Percentiles rank a stretch among this genome's conserved stretches.
Evolutionary conservation across 768 basidiomycete species (phyloP).

Genomic region (Tulasnella sp.): DNA sequence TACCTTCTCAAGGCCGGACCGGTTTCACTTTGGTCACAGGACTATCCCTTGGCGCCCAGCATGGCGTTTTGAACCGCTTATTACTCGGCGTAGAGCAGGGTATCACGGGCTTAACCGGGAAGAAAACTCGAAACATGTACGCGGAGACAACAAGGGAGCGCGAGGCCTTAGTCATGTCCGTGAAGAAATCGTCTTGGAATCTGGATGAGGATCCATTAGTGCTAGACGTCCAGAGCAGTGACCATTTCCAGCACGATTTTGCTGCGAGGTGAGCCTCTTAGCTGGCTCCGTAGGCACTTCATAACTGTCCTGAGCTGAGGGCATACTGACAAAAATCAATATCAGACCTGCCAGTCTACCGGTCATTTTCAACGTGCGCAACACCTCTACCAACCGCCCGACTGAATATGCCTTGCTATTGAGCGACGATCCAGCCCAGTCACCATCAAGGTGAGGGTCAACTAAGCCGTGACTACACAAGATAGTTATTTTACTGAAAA

Average conservation of each 20-base stretch:
- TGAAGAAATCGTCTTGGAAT: constrained; percentile 66
- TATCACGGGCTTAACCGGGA: constrained; percentile 31
- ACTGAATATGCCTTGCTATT: constrained; percentile 49
- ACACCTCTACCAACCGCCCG: constrained; percentile 55
- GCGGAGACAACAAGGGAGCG: constrained; percentile 78
- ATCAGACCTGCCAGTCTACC: constrained; percentile 45
- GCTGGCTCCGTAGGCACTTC: too few relatives aligned
- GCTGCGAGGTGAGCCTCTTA: constrained; percentile 49
- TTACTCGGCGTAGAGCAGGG: constrained; percentile 48
- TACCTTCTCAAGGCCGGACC: constrained; percentile 44
- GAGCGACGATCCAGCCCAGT: constrained; percentile 22
- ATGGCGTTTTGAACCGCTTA: constrained; percentile 51
- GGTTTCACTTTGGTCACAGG: constrained; percentile 54
- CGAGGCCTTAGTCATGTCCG: constrained; percentile 49
- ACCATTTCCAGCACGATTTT: constrained; percentile 49
- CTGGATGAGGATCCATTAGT: constrained; percentile 63
- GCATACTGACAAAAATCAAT: not conserved
- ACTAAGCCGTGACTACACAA: constrained; percentile 20
- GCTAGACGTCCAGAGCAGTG: constrained; percentile 36
- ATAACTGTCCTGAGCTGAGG: not conserved
- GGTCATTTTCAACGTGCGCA: constrained; percentile 49
- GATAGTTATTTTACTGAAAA: constrained; percentile 12
- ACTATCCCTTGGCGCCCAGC: constrained; percentile 52
- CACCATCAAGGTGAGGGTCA: constrained; percentile 8
- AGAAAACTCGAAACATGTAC: constrained; percentile 66